phyloP scores from a whole-genome alignment of 108 stramenopile species.

The Cyclostephanos tholiformis region DNA sequence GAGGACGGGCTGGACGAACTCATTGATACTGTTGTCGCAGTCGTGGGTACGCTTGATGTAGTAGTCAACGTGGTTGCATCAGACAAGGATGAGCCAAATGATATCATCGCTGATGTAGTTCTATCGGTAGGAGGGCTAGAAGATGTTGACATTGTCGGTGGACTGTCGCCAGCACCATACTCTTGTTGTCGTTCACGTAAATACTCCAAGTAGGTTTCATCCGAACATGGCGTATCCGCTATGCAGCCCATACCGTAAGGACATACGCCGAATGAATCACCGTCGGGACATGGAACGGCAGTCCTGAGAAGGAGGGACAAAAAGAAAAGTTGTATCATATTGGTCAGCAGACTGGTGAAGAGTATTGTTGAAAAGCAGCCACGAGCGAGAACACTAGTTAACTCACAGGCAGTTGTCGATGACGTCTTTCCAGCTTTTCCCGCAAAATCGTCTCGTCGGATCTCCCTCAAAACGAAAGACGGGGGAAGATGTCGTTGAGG shows the following conservation, averaged over 20 bases:
- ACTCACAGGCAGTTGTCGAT: constrained; percentile 34
- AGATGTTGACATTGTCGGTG: no score
- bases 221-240: constrained; percentile 2
- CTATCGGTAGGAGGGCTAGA: no score
- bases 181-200: neutral
- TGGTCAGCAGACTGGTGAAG: no score
- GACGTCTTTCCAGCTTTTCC: constrained; percentile 27
- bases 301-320: neutral
- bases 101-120: no score
- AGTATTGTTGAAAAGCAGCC: no score
- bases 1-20: no score
- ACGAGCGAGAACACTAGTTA: no score
- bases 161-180: no score
- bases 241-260: constrained; percentile 4
- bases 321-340: neutral
- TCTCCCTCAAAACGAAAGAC: constrained; percentile 4
- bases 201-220: neutral
- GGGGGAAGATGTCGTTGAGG: neutral
- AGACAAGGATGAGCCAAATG: no score
- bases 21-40: no score
- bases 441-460: constrained; percentile 27
- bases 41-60: no score
- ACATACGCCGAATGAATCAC: neutral
- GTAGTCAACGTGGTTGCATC: no score
- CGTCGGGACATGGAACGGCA: constrained; percentile 3